Conservation (phyloP, 1,139 yeast species). For the Geotrichum siamense region DNA sequence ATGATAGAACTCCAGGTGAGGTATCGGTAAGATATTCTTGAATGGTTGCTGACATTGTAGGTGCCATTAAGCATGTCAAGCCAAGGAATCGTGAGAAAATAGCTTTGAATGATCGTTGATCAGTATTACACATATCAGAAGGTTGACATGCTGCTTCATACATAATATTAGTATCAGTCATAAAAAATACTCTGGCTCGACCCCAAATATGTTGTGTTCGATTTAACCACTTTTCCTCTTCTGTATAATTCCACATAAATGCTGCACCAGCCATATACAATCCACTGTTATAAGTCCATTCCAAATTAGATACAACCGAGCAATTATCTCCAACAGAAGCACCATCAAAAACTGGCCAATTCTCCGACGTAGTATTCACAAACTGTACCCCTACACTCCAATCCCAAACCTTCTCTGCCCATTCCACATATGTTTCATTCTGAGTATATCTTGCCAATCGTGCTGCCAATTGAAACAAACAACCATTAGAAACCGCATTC, state of each 20-base stretch:
- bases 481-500: constrained; percentile 85
- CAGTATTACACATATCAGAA: constrained; percentile 61
- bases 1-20: constrained; percentile 71
- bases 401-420: constrained; percentile 74
- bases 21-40: constrained; percentile 49
- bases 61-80: constrained; percentile 64
- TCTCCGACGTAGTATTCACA: constrained; percentile 39
- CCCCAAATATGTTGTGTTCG: constrained; percentile 37
- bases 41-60: constrained; percentile 50
- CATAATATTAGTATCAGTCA: constrained; percentile 51
- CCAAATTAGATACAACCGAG: constrained; percentile 47
- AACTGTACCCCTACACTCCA: constrained; percentile 68
- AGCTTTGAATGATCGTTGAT: constrained; percentile 86
- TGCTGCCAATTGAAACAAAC: constrained; percentile 82
- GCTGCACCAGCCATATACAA: constrained; percentile 76
- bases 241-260: constrained; percentile 68
- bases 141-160: constrained; percentile 79
- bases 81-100: constrained; percentile 72
- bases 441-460: constrained; percentile 74
- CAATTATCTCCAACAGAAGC: constrained; percentile 59
- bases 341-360: constrained; percentile 63
- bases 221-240: constrained; percentile 59
- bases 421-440: constrained; percentile 66
- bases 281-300: constrained; percentile 91
- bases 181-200: constrained; percentile 52